Percentiles rank a stretch among this genome's conserved stretches.
phyloP scores from a whole-genome alignment of 2,329 filamentous ascomycete genomes.

The Cladosporium sp. region DNA sequence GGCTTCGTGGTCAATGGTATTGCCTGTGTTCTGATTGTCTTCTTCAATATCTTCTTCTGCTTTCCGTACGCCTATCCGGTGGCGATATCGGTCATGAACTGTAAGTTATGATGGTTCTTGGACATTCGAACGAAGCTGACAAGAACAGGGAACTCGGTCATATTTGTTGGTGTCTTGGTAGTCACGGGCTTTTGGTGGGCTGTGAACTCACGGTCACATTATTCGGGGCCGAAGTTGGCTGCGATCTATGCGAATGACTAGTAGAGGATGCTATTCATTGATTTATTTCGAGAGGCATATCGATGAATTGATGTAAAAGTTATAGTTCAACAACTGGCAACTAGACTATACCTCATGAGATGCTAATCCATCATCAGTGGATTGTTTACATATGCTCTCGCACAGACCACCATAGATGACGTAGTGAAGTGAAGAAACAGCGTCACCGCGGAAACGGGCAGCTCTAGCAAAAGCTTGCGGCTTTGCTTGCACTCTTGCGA shows the following conservation, averaged over 20 bases:
- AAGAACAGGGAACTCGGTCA: conserved; percentile 54
- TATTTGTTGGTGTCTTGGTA: conserved; percentile 52
- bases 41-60: conserved; percentile 43
- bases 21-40: conserved; percentile 37
- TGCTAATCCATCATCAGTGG: not conserved
- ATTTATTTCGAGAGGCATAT: no score
- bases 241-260: conserved; percentile 9
- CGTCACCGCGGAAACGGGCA: conserved; percentile 9
- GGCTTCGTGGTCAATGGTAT: conserved; percentile 39
- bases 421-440: not conserved
- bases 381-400: not conserved
- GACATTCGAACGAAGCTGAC: conserved; percentile 41
- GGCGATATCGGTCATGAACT: conserved; percentile 31
- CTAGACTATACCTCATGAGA: not conserved
- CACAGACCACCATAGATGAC: not conserved
- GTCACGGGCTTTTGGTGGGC: conserved; percentile 56
- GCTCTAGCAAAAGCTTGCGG: not conserved
- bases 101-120: conserved; percentile 39
- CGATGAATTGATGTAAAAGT: no score
- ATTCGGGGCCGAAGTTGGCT: conserved; percentile 53
- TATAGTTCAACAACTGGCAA: not conserved
- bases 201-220: conserved; percentile 50
- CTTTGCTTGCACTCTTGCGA: not conserved
- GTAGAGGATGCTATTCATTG: no score
- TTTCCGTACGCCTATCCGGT: conserved; percentile 39